Base-by-base conservation (phyloP, 1,139 yeast species). In the Taphrina flavorubra region DNA sequence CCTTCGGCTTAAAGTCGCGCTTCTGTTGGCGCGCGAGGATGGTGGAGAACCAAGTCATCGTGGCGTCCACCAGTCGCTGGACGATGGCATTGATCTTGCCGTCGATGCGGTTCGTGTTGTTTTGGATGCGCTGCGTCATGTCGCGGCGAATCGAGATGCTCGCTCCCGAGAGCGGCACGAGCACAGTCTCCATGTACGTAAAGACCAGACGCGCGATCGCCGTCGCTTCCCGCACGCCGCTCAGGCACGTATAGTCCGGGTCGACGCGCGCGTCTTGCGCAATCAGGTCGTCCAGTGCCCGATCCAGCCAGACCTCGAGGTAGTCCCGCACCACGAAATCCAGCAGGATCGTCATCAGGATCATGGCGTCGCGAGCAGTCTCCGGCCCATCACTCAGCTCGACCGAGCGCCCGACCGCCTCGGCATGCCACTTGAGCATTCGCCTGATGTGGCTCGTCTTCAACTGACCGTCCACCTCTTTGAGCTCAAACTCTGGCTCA, bases 241-340 rank as follows among this genome's bases (percentile, higher is more conserved):
- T 77, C 71, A 90, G 77, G 74, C 83, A 86, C 13, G 76, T 77
- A 55, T 88, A 78, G 68, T 81, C 80, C 16, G 85, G 72, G 4
- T 78, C 77, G 16, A 67, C 70, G 68, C 76, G 75, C 53, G 78
- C 74, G 68, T 83, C 84, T 60, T 78, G 79, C 34, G 78, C 73
- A 34, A 83, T 77, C 47, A 78, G 78, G 37, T 77, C 81, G 72
- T 85, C 88, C 14, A 74, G 69, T 0, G 92, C 84, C 10, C 87
- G 86, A 73, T 90, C 97, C 49, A 92, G 78, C 0, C 91, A 92
- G 25, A 87, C 82, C 59, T 90, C 92, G 67, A 91, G 83, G 75
- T 90, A 91, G 6, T 87, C 83, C 61, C 85, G 85, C 0, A 96
- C 95, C 65, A 90, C 82, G 70, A 89, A 91, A 70, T 86, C 83